Conservation (phyloP, 208 protist species). For the Leishmania braziliensis region DNA sequence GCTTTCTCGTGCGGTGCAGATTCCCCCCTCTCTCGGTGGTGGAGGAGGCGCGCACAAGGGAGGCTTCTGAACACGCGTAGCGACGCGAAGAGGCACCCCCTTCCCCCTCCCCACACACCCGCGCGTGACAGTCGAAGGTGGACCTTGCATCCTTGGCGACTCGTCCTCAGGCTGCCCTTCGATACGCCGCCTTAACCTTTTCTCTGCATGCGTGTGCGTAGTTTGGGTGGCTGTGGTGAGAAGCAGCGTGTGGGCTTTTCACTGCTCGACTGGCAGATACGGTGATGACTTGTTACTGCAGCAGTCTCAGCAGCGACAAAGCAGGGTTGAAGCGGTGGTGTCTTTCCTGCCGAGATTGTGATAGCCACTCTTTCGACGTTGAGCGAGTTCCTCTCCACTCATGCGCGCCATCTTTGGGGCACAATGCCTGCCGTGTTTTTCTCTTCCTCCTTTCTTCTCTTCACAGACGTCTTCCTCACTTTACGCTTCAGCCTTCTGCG, state of each 20-base stretch:
- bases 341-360: neutral
- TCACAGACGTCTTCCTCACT: neutral
- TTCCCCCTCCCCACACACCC: neutral
- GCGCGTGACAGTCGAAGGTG: neutral
- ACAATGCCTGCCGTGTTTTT: conserved; percentile 5
- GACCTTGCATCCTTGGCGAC: neutral
- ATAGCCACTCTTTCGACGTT: conserved; percentile 25
- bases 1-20: neutral
- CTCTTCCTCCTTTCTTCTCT: neutral
- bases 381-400: conserved; percentile 7
- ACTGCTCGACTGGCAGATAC: neutral
- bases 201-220: neutral
- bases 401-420: conserved; percentile 20
- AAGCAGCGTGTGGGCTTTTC: neutral
- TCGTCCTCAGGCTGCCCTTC: neutral
- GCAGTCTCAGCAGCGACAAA: neutral
- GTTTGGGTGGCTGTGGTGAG: neutral
- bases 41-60: neutral
- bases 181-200: neutral
- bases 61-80: neutral
- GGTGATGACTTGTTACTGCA: neutral
- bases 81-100: neutral
- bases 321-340: neutral
- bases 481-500: neutral
- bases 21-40: neutral